These are phyloP conservation scores for Phellopilus nigrolimitatus DNA, from an alignment of 1,284 basidiomycete genomes.

Conservation along the genomic window DNA sequence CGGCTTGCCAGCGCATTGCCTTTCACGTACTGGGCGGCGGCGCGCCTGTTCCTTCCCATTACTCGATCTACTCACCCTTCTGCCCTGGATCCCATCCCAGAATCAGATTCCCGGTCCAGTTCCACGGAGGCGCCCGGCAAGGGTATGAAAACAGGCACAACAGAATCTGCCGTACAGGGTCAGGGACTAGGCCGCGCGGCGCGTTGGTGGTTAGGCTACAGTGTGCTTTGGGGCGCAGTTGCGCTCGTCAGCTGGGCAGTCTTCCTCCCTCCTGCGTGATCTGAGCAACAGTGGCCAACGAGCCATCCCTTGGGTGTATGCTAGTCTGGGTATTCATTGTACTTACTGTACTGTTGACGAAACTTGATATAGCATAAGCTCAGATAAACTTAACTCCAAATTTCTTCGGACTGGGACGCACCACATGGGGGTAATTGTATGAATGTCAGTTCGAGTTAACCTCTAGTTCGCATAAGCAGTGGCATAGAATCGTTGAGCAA, in stretches of 20 bases:
- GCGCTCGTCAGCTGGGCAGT: constrained; percentile 79
- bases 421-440: no score
- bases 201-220: constrained; percentile 63
- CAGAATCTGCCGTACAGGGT: constrained; percentile 26
- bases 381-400: no score
- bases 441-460: no score
- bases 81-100: constrained; percentile 31
- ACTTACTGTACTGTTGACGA: no score
- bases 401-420: no score
- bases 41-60: constrained; percentile 51
- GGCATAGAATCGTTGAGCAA: no score
- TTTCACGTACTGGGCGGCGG: constrained; percentile 79
- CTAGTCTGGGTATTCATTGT: no score
- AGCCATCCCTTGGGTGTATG: no score
- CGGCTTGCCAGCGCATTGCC: constrained; percentile 80
- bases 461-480: no score
- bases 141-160: constrained; percentile 29
- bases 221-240: constrained; percentile 67
- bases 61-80: constrained; percentile 31
- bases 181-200: neutral
- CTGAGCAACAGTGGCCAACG: no score
- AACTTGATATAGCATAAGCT: no score
- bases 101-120: neutral
- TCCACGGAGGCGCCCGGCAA: neutral
- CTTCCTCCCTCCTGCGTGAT: constrained; percentile 91